Evolutionary conservation across 176 grass and related monocot species (phyloP).

Genomic region (Juncus inflexus): DNA sequence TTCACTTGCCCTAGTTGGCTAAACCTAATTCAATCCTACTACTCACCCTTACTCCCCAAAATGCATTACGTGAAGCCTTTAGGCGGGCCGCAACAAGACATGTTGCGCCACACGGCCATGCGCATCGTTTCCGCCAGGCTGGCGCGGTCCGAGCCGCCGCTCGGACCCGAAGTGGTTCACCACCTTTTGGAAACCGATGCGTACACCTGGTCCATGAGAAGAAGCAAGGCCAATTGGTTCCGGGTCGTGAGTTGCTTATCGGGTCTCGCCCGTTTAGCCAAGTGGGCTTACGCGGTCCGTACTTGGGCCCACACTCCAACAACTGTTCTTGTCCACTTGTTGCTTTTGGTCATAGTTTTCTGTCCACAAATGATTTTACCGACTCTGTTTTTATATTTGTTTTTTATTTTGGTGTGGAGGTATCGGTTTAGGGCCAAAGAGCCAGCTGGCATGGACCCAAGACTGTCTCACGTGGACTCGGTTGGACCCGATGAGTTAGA

Average conservation of each 20-base stretch:
- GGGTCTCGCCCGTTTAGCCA: conserved; percentile 40
- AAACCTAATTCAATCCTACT: conserved; percentile 76
- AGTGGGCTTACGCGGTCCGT: conserved; percentile 60
- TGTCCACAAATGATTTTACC: conserved; percentile 87
- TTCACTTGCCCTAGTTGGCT: conserved; percentile 93
- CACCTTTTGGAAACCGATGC: conserved; percentile 90
- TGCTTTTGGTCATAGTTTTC: conserved; percentile 70
- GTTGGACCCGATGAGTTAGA: conserved; percentile 89
- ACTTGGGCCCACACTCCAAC: conserved; percentile 66
- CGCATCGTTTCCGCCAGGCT: conserved; percentile 70
- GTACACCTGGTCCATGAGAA: conserved; percentile 84
- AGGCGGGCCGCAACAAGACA: conserved; percentile 74
- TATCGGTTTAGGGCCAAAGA: conserved; percentile 50
- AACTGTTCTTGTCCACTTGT: conserved; percentile 69
- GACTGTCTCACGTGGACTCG: conserved; percentile 67
- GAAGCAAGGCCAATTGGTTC: conserved; percentile 97
- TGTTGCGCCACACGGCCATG: conserved; percentile 92
- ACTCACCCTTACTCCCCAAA: conserved; percentile 68
- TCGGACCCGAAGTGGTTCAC: conserved; percentile 93
- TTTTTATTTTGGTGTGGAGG: conserved; percentile 76
- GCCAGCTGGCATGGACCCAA: conserved; percentile 78
- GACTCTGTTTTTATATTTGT: conserved; percentile 72
- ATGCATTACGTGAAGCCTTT: conserved; percentile 97
- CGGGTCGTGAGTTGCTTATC: conserved; percentile 77
- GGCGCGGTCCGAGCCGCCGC: conserved; percentile 87